Evolutionary conservation across 73 alveolate genomes (phyloP), one percentile per base, ranked within the genome.

Genomic region (Paramecium sonneborni): DNA sequence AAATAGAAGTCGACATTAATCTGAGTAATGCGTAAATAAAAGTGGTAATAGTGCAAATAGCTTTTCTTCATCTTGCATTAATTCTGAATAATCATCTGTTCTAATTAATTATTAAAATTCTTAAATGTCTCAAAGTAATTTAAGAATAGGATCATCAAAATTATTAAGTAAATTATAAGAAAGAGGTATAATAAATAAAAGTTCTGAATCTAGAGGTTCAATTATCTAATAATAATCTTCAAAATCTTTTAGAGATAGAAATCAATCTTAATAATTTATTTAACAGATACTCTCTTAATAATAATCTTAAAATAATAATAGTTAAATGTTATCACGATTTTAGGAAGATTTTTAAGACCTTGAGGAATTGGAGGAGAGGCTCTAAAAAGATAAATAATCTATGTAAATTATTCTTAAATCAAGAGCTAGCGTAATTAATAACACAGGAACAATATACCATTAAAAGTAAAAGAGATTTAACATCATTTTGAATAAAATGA

Each of bases 331-430:
- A 28, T 24, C 7, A 79, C 9, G n/a, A 23, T 21, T 24, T 38
- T 12, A 79, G 24, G 90, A 79, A 44, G 90, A 79, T 10, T 79
- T 79, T 46, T 79, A 79, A 43, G 90, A 79, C 41, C 30, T 79
- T n/a, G 90, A 79, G n/a, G 90, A 79, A 46, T 43, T 79, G 43
- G 90, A 79, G 24, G 69, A 43, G 15, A 79, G 44, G 23, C 10
- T 79, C 9, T 24, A 79, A 39, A 79, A 46, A 18, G 90, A 79
- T 79, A 79, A 46, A 79, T 34, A 32, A 72, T 67, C 84, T 28
- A 72, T 62, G 84, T 62, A 62, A 26, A 26, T 26, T 14, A 23
- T 62, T 30, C 18, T 32, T 62, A 30, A 62, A 52, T 52, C 68
- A 52, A 52, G 68, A 52, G 68, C 9, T 26, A 62, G 20, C 84